phyloP scores from a whole-genome alignment of 495 filamentous ascomycete species.

The Lasiosphaeria ovina region DNA sequence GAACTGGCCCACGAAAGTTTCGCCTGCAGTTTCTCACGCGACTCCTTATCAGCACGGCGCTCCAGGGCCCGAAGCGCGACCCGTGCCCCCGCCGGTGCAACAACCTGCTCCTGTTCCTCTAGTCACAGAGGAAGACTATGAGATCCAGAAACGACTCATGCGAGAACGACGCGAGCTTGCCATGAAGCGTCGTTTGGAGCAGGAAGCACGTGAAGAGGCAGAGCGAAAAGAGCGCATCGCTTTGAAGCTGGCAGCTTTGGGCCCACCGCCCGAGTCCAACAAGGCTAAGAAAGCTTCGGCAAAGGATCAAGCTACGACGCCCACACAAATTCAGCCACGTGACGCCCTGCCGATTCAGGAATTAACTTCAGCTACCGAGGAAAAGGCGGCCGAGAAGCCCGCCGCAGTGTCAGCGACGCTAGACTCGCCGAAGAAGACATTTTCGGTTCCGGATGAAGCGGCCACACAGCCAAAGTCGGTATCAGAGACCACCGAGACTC shows the following conservation, averaged over 20 bases:
- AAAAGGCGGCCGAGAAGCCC: constrained; percentile 7
- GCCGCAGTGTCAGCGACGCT: constrained; percentile 13
- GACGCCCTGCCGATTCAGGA: constrained; percentile 30
- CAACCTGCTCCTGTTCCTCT: constrained; percentile 30
- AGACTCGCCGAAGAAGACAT: constrained; percentile 12
- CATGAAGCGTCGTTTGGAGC: constrained; percentile 72
- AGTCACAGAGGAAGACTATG: constrained; percentile 58
- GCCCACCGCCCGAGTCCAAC: constrained; percentile 63
- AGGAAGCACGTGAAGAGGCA: constrained; percentile 78
- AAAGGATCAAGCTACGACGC: constrained; percentile 39
- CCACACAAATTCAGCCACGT: constrained; percentile 38
- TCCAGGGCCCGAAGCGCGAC: constrained; percentile 32
- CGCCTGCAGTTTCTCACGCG: constrained; percentile 48
- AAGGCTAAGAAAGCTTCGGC: constrained; percentile 45
- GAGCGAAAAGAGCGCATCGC: constrained; percentile 78
- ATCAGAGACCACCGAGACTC: constrained; percentile 17
- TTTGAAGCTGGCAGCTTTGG: constrained; percentile 77
- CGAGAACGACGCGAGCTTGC: constrained; percentile 73
- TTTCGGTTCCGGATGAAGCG: constrained; percentile 16
- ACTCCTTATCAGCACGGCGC: constrained; percentile 42
- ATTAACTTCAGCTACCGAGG: constrained; percentile 11
- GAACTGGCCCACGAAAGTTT: constrained; percentile 50
- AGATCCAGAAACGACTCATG: constrained; percentile 81
- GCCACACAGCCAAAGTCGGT: constrained; percentile 14
- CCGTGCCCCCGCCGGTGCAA: constrained; percentile 24